Evolutionary conservation across 179 eudicot genomes (phyloP), one percentile per base, ranked within the genome.

Genomic region (Beta corolliflora): DNA sequence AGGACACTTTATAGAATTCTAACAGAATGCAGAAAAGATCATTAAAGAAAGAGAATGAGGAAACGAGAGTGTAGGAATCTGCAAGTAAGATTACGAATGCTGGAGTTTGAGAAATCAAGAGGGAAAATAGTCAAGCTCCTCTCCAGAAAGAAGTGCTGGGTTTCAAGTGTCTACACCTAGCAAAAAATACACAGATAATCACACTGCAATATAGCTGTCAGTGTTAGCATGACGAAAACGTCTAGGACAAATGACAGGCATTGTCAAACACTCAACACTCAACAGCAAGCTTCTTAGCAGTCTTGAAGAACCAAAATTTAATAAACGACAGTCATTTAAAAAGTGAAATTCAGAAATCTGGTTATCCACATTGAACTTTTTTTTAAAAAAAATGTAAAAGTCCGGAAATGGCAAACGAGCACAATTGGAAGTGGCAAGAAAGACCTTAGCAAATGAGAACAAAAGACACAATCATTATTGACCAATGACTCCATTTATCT

Each of bases 171-270:
- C 59, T 60, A 80, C 77, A 60, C 77, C 68, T 58, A 54, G 66
- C 67, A 79, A 71, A 48, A 64, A 15, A 58, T 9, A 79, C 31
- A 77, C 13, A 18, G 23, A 18, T 19, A 79, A 59, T 44, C 23
- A 15, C 46, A 60, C 71, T 80, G 77, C 71, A 80, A 80, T 48
- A 72, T 50, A 44, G 58, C 61, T 79, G 70, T 79, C 58, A 79
- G 58, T 15, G 70, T 71, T 59, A 71, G 70, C 70, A 46, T 9
- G 12, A 25, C 59, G 14, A 44, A 31, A 56, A n/a, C 25, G 9
- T 23, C 16, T 7, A 53, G 41, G 58, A 25, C 55, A 45, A 23
- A 41, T 41, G 12, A 45, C 11, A 11, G 46, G 56, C 14, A 8
- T 3, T 2, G 59, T 46, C 50, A 69, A 58, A 79, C 0, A 8